Evolutionary conservation across 805 yeast species (phyloP).

Genomic region (Metschnikowia lunata): DNA sequence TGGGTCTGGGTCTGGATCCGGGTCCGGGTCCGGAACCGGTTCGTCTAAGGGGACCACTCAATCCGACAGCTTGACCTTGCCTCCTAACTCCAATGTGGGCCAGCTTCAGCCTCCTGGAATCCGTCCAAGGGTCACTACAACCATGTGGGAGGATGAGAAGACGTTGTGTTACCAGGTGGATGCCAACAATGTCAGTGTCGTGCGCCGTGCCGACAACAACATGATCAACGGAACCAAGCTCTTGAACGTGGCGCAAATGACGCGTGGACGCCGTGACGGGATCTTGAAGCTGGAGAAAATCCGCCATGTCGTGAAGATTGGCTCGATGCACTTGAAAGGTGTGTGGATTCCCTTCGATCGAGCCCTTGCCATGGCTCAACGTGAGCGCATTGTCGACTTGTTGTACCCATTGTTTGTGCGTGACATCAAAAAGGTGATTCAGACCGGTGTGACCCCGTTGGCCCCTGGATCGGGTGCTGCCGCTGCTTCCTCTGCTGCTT

Average conservation of each 20-base stretch:
- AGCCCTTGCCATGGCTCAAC: conserved; percentile 75
- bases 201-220: conserved; percentile 78
- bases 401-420: conserved; percentile 44
- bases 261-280: conserved; percentile 84
- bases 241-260: conserved; percentile 80
- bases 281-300: conserved; percentile 71
- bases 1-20: not conserved
- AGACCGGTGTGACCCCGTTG: conserved; percentile 41
- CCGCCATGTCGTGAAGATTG: conserved; percentile 78
- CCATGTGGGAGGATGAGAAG: conserved; percentile 89
- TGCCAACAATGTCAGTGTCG: conserved; percentile 75
- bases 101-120: conserved; percentile 45
- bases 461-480: conserved; percentile 9
- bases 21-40: not conserved
- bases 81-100: conserved; percentile 32
- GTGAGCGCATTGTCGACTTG: conserved; percentile 53
- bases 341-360: conserved; percentile 89
- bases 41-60: conserved; percentile 16
- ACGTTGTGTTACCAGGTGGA: conserved; percentile 83
- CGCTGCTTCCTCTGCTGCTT: conserved; percentile 4
- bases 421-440: conserved; percentile 59
- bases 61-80: conserved; percentile 14
- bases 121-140: conserved; percentile 69
- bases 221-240: conserved; percentile 84
- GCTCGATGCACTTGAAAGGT: conserved; percentile 84